Evolutionary conservation across 2,329 filamentous ascomycete species (phyloP).

Genomic region (Sporothrix luriei): DNA sequence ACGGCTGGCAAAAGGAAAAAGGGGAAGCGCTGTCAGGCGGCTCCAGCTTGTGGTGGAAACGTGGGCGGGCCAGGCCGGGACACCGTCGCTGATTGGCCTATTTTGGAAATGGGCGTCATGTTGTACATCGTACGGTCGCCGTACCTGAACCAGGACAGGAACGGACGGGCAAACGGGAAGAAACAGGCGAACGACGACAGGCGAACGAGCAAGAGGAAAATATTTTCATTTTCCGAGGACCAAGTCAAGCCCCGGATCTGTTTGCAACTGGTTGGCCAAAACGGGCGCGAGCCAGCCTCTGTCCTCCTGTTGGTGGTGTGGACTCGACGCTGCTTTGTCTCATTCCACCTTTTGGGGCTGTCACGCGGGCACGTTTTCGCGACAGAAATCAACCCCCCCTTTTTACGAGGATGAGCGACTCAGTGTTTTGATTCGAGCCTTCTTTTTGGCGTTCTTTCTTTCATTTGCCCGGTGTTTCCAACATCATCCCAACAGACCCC

Average conservation of each 20-base stretch:
- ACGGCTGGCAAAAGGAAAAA: not conserved
- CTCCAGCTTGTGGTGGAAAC: not conserved
- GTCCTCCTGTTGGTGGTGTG: constrained; percentile 6
- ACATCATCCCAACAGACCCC: constrained; percentile 13
- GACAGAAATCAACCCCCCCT: not conserved
- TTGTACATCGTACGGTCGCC: not conserved
- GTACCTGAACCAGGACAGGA: constrained; percentile 5
- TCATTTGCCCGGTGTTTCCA: not conserved
- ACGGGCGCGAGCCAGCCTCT: not conserved
- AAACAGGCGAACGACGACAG: not conserved
- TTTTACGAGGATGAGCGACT: not conserved
- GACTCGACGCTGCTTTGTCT: constrained; percentile 13
- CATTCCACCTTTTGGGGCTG: not conserved
- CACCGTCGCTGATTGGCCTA: constrained; percentile 7
- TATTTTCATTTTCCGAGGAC: not conserved
- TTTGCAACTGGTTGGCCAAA: too few relatives aligned
- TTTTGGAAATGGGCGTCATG: not conserved
- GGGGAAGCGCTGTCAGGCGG: not conserved
- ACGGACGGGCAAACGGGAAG: not conserved
- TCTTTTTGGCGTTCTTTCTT: not conserved
- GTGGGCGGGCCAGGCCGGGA: constrained; percentile 26
- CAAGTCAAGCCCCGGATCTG: too few relatives aligned
- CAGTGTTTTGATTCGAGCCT: not conserved
- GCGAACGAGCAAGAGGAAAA: not conserved
- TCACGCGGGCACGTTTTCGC: constrained; percentile 24